These are phyloP conservation scores for Oryza glaberrima DNA, from an alignment of 176 grass and related monocot species.

Conservation along the genomic window DNA sequence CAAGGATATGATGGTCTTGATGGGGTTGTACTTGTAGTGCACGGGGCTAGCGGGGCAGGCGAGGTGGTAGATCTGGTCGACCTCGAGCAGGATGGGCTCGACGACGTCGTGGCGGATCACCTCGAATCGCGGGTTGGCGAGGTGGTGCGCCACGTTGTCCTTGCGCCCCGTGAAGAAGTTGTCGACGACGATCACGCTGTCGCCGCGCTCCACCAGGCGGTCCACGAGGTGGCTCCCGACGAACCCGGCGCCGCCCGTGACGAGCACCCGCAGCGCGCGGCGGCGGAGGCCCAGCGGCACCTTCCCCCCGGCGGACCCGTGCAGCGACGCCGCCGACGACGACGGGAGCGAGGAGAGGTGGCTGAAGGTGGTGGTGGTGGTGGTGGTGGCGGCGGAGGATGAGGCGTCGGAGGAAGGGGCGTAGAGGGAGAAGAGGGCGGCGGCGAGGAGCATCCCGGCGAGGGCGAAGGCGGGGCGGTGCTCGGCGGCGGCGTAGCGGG, in stretches of 20 bases:
- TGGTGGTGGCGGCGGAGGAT: not conserved
- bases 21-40: slow-evolving; percentile 96
- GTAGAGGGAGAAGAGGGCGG: slow-evolving; percentile 43
- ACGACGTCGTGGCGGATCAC: slow-evolving; percentile 93
- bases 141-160: slow-evolving; percentile 80
- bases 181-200: slow-evolving; percentile 86
- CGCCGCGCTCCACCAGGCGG: slow-evolving; percentile 67
- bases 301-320: slow-evolving; percentile 61
- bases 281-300: slow-evolving; percentile 69
- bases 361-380: not conserved
- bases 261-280: slow-evolving; percentile 65
- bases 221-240: slow-evolving; percentile 90
- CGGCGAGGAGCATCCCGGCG: slow-evolving; percentile 66
- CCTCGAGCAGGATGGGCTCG: slow-evolving; percentile 82
- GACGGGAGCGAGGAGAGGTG: slow-evolving; percentile 2
- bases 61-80: slow-evolving; percentile 96
- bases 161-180: slow-evolving; percentile 95
- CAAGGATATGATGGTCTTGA: slow-evolving; percentile 99
- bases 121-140: slow-evolving; percentile 78
- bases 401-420: not conserved
- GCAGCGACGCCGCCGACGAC: slow-evolving; percentile 8
- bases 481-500: slow-evolving; percentile 64
- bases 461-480: slow-evolving; percentile 77
- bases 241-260: slow-evolving; percentile 87
- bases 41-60: slow-evolving; percentile 88